These are phyloP conservation scores for Inga oerstediana DNA, from an alignment of 306 rosid genomes.

Conservation along the genomic window DNA sequence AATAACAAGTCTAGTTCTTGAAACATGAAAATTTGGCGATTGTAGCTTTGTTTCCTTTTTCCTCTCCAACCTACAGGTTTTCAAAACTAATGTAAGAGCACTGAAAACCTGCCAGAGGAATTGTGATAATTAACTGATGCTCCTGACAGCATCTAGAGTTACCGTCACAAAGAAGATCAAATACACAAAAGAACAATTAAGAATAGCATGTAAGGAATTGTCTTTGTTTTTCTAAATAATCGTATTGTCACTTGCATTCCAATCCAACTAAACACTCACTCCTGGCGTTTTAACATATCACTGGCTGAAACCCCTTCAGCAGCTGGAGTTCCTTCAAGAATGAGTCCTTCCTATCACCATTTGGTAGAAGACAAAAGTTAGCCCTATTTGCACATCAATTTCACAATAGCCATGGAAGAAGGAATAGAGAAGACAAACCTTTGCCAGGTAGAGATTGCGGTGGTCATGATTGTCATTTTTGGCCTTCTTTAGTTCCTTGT, in stretches of 20 bases:
- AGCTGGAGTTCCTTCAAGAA: slow-evolving; percentile 89
- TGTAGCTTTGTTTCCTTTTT: slow-evolving; percentile 79
- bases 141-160: slow-evolving; percentile 1
- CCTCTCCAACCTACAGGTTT: slow-evolving; percentile 59
- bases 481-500: slow-evolving; percentile 72
- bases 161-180: slow-evolving; percentile 22
- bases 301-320: slow-evolving; percentile 90
- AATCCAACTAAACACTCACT: slow-evolving; percentile 54
- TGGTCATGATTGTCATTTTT: slow-evolving; percentile 75
- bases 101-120: slow-evolving; percentile 25
- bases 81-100: slow-evolving; percentile 18
- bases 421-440: slow-evolving; percentile 53
- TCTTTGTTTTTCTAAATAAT: slow-evolving; percentile 16
- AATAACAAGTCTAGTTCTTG: slow-evolving; percentile 78
- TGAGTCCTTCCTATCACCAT: slow-evolving; percentile 79
- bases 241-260: slow-evolving; percentile 17
- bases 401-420: background rate
- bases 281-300: slow-evolving; percentile 83
- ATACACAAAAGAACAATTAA: slow-evolving; percentile 14
- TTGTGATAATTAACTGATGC: slow-evolving; percentile 4
- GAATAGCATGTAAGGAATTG: slow-evolving; percentile 13
- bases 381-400: slow-evolving; percentile 29
- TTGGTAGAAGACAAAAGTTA: slow-evolving; percentile 37
- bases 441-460: slow-evolving; percentile 83
- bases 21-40: slow-evolving; percentile 96